Conservation (phyloP, 148 eudicot genomes). For the Vaccinium corymbosum region DNA sequence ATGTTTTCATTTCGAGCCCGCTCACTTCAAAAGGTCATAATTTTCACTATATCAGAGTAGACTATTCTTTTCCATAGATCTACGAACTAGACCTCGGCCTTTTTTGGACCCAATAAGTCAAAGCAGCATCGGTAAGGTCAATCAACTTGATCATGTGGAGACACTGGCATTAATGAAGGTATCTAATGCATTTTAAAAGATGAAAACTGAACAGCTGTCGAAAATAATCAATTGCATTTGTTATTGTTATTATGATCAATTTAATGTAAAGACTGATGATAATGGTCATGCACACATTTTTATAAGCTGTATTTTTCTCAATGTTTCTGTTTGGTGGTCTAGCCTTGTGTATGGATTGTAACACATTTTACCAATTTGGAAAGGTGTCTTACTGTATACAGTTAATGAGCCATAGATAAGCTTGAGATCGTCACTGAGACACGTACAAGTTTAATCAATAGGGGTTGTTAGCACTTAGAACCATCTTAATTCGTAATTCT, state of each 20-base stretch:
- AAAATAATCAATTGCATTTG: background rate
- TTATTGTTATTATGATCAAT: background rate
- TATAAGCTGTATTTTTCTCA: background rate
- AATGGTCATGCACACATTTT: background rate
- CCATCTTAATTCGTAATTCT: background rate
- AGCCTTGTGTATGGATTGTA: background rate
- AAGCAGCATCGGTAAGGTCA: background rate
- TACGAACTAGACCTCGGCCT: slow-evolving; percentile 1
- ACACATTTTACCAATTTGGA: background rate
- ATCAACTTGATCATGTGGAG: slow-evolving; percentile 5
- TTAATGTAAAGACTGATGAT: background rate
- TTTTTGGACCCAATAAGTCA: background rate
- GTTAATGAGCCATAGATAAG: background rate
- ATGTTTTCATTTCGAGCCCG: background rate
- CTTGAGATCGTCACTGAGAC: background rate
- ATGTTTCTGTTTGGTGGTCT: background rate
- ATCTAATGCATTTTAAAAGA: background rate
- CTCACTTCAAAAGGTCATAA: background rate
- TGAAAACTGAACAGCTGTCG: background rate
- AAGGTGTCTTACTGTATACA: background rate
- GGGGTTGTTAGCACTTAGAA: background rate
- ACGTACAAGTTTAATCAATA: background rate
- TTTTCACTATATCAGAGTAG: background rate
- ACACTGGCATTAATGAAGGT: background rate
- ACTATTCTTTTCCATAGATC: background rate